Percentiles rank a stretch among this genome's conserved stretches.
Evolutionary conservation across 2,329 filamentous ascomycete genomes (phyloP).

Genomic region (Paraphaeosphaeria sporulosa): DNA sequence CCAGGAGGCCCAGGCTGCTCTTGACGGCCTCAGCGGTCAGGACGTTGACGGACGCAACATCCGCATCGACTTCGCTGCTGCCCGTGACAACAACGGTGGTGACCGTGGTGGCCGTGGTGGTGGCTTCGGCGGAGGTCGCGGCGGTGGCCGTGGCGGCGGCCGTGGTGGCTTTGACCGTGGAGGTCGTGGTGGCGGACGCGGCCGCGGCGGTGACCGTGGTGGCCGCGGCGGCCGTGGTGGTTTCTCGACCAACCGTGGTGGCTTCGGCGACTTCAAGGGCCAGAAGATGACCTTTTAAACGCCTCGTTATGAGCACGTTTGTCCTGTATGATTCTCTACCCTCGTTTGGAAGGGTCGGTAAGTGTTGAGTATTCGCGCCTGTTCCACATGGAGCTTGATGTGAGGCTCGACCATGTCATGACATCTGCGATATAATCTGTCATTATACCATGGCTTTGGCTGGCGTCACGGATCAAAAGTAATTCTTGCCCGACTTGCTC

Average conservation of each 20-base stretch:
- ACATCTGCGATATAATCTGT: slow-evolving; percentile 8
- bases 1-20: slow-evolving; percentile 81
- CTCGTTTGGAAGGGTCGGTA: slow-evolving; percentile 6
- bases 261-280: slow-evolving; percentile 75
- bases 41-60: slow-evolving; percentile 77
- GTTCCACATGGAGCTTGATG: slow-evolving; percentile 1
- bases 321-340: slow-evolving; percentile 7
- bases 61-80: slow-evolving; percentile 82
- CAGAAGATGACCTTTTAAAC: slow-evolving; percentile 76
- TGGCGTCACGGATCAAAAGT: slow-evolving; percentile 13
- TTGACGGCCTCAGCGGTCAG: slow-evolving; percentile 73
- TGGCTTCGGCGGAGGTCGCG: slow-evolving; percentile 61
- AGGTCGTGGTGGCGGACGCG: slow-evolving; percentile 58
- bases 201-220: slow-evolving; percentile 57
- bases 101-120: slow-evolving; percentile 61
- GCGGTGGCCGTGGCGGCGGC: slow-evolving; percentile 61
- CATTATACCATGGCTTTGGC: slow-evolving; percentile 8
- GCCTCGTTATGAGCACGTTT: background rate
- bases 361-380: slow-evolving; percentile 9
- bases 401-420: slow-evolving; percentile 2
- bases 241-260: slow-evolving; percentile 49
- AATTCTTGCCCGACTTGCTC: background rate
- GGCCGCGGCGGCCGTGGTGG: slow-evolving; percentile 53
- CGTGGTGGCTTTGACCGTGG: slow-evolving; percentile 62
- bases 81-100: slow-evolving; percentile 67